phyloP scores from a whole-genome alignment of 1,139 yeast species.

The Diutina mesorugosa region DNA sequence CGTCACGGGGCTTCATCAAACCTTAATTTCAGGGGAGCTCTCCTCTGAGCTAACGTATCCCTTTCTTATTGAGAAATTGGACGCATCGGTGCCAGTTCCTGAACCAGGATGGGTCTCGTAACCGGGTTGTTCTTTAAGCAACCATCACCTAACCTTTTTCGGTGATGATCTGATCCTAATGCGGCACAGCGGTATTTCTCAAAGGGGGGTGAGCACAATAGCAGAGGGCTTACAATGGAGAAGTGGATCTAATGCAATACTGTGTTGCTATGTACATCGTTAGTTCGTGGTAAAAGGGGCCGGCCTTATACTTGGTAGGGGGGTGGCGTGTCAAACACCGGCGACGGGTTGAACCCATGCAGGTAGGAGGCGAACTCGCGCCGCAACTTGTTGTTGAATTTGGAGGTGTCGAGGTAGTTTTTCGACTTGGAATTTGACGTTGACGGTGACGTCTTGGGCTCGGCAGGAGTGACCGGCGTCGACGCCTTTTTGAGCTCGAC shows the following conservation, averaged over 20 bases:
- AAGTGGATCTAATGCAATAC: not conserved
- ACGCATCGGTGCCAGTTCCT: not conserved
- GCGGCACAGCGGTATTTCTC: not conserved
- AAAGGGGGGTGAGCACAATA: not conserved
- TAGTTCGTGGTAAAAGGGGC: not conserved
- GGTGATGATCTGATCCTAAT: not conserved
- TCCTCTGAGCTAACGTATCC: too few species aligned
- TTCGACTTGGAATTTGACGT: not conserved
- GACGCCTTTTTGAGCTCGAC: not conserved
- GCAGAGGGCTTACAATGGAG: too few species aligned
- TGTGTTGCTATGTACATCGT: not conserved
- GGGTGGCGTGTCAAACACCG: slow-evolving; percentile 1
- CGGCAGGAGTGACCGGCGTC: not conserved
- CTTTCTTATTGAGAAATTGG: too few species aligned
- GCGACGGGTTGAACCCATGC: not conserved
- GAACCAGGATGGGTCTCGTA: not conserved
- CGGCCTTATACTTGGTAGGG: not conserved
- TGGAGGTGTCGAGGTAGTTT: not conserved
- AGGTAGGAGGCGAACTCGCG: not conserved
- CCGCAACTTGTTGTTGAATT: not conserved
- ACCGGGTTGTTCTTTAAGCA: not conserved
- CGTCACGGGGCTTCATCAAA: not conserved
- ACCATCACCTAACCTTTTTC: not conserved
- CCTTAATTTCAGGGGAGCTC: not conserved
- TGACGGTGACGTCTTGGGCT: not conserved